Conservation (phyloP, 306 rosid species). For the Styphnolobium japonicum region DNA sequence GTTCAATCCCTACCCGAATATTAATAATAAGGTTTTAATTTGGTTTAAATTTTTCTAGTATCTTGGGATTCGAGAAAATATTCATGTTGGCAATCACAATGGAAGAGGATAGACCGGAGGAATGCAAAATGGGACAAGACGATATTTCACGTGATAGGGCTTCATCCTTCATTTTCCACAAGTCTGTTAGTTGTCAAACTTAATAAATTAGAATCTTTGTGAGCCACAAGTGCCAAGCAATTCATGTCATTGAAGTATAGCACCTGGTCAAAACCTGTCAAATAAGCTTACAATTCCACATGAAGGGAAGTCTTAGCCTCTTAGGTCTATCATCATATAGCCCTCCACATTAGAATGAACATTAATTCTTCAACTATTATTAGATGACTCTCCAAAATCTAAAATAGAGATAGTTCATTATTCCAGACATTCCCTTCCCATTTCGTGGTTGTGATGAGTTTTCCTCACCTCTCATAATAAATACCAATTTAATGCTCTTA, state of each 20-base stretch:
- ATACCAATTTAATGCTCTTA: background rate
- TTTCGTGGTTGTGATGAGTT: conserved; percentile 8
- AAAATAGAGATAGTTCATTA: conserved; percentile 20
- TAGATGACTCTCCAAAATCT: background rate
- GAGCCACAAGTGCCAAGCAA: conserved; percentile 28
- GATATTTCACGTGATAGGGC: conserved; percentile 1
- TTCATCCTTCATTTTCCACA: conserved; percentile 23
- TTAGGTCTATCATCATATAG: background rate
- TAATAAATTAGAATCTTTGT: conserved; percentile 28
- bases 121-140: background rate
- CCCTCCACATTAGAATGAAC: background rate
- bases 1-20: no score
- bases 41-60: background rate
- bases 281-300: background rate
- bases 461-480: conserved; percentile 13
- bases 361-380: background rate
- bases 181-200: conserved; percentile 23
- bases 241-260: background rate
- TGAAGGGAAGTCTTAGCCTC: background rate
- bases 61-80: background rate
- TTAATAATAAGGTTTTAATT: background rate
- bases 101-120: background rate
- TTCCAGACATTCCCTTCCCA: conserved; percentile 31
- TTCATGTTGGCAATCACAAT: background rate
- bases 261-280: conserved; percentile 21